Percentiles rank a stretch among this genome's conserved stretches.
phyloP scores from a whole-genome alignment of 2,329 filamentous ascomycete genomes.

The Monosporascus sp. region DNA sequence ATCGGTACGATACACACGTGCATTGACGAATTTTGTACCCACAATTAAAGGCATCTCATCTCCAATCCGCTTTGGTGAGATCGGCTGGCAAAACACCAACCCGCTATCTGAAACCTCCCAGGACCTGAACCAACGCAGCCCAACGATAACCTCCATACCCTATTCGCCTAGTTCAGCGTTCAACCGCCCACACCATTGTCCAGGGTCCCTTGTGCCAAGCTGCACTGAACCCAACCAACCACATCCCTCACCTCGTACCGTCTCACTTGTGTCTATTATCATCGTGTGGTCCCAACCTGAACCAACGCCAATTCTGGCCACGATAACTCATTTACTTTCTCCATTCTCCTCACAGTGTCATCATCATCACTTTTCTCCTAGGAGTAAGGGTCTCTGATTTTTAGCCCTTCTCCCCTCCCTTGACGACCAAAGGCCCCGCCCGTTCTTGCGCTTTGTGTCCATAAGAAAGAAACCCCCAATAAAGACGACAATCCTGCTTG shows the following conservation, averaged over 20 bases:
- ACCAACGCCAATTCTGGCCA: not conserved
- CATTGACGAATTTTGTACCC: too few species aligned
- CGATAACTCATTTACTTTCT: not conserved
- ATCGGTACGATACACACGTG: not conserved
- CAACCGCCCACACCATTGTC: too few species aligned
- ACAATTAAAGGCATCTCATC: too few species aligned
- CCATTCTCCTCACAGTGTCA: not conserved
- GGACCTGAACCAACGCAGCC: not conserved
- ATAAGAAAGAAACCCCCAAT: not conserved
- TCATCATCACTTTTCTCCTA: not conserved
- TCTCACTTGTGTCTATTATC: too few species aligned
- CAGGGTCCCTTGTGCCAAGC: too few species aligned
- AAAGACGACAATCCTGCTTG: conserved; percentile 5
- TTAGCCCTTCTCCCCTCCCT: not conserved
- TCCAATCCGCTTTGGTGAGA: not conserved
- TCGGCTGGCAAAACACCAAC: not conserved
- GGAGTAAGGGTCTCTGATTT: not conserved
- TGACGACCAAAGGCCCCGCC: not conserved
- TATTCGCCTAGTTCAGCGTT: not conserved
- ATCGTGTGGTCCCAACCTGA: too few species aligned
- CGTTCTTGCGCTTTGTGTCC: not conserved
- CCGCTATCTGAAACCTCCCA: not conserved
- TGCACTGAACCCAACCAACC: not conserved
- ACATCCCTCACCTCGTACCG: too few species aligned
- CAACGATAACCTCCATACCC: not conserved